Conservation (phyloP, 2,329 filamentous ascomycete species). For the Hortaea sp. region DNA sequence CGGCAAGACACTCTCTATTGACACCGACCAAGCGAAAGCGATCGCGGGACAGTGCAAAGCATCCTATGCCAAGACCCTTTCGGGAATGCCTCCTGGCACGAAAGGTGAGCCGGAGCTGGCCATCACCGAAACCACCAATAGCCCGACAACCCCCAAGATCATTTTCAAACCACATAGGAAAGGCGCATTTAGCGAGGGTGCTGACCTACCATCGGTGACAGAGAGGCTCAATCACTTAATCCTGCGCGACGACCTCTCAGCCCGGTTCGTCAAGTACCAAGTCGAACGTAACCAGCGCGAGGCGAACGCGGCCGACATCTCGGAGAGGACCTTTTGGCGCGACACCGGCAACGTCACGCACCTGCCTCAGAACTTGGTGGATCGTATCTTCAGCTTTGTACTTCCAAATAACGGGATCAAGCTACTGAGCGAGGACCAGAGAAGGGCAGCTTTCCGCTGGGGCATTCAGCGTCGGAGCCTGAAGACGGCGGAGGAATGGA, state of each 20-base stretch:
- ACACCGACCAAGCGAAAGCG: background rate
- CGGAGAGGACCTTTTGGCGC: constrained; percentile 11
- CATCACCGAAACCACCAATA: constrained; percentile 20
- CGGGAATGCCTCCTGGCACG: background rate
- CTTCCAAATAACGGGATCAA: constrained; percentile 11
- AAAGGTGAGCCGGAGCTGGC: constrained; percentile 14
- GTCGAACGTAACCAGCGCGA: constrained; percentile 7
- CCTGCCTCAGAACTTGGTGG: constrained; percentile 24
- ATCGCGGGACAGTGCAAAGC: constrained; percentile 5
- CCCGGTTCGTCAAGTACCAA: constrained; percentile 19
- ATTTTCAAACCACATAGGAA: constrained; percentile 23
- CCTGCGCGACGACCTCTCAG: constrained; percentile 9
- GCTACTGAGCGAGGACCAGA: constrained; percentile 26
- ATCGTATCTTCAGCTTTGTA: constrained; percentile 19
- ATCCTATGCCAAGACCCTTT: constrained; percentile 21
- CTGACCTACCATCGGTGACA: constrained; percentile 13
- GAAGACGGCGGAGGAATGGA: constrained; percentile 22
- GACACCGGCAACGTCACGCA: constrained; percentile 16
- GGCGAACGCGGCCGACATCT: background rate
- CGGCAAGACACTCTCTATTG: background rate
- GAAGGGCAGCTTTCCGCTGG: constrained; percentile 22
- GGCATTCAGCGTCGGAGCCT: constrained; percentile 25
- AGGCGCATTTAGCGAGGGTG: constrained; percentile 20
- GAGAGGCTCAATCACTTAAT: constrained; percentile 15
- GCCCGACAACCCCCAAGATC: constrained; percentile 16